Evolutionary conservation across 345 rosid genomes (phyloP).

Genomic region (Acer negundo): DNA sequence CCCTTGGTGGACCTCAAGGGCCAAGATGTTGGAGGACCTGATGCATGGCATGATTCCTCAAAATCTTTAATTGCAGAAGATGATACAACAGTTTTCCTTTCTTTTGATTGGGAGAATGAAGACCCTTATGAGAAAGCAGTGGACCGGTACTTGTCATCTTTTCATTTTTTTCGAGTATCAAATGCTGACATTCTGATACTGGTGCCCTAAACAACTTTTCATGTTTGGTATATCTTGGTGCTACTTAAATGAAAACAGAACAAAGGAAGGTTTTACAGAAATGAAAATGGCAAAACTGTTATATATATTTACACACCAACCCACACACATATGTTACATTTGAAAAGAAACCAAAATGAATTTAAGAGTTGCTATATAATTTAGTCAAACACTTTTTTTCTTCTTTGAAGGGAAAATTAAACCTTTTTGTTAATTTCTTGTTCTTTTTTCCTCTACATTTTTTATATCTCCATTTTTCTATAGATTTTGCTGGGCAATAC

Average conservation of each 20-base stretch:
- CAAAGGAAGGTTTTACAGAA: not conserved
- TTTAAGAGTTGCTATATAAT: not conserved
- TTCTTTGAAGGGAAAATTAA: not conserved
- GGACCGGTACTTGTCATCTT: slow-evolving; percentile 51
- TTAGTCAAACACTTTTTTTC: not conserved
- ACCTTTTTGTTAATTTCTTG: not conserved
- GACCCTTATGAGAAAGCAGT: slow-evolving; percentile 89
- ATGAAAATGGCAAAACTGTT: not conserved
- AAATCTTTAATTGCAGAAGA: slow-evolving; percentile 47
- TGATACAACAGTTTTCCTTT: slow-evolving; percentile 75
- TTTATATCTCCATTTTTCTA: not conserved
- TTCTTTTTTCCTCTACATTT: not conserved
- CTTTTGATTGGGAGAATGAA: slow-evolving; percentile 93
- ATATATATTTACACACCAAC: not conserved
- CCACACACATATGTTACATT: not conserved
- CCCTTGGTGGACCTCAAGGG: slow-evolving; percentile 42
- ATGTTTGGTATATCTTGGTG: not conserved
- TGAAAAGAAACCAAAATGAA: not conserved
- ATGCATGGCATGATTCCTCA: slow-evolving; percentile 34
- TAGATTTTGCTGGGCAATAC: not conserved
- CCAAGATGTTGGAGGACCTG: slow-evolving; percentile 48
- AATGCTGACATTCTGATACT: not conserved
- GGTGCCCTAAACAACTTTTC: not conserved
- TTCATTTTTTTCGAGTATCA: not conserved
- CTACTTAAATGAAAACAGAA: slow-evolving; percentile 8